Evolutionary conservation across 257 asterid species (phyloP), one percentile per base, ranked within the genome.

Genomic region (Anisodus tanguticus): DNA sequence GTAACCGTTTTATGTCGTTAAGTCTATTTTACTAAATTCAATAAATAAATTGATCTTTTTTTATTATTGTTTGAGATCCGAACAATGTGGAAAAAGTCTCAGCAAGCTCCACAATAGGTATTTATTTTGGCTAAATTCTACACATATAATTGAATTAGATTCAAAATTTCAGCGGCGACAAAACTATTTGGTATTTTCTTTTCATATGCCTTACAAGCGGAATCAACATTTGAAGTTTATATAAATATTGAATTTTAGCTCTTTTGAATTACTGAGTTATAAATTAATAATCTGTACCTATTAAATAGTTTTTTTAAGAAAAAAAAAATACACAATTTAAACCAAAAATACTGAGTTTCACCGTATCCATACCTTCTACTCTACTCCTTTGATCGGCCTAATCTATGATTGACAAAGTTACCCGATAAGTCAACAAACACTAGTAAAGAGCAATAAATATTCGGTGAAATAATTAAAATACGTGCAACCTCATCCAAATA

Each of bases 61-160:
- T 47, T 47, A 11, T 19, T 3, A 1, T 31, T 74, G 11, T 74
- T 74, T 74, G 11, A 76, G 51, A 85, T 74, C 74, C 71, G 31
- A 66, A 82, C n/a, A 51, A 74, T 74, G 77, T 77, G 81, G 81
- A 67, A 86, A 60, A 43, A 82, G n/a, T 85, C 17, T 4, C 15
- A 7, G 43, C 12, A 58, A 64, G 19, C 15, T 74, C 19, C 35
- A 74, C 26, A 41, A 47, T 6, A 47, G 9, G 60, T 74, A 74
- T 3, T 74, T 12, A 47, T 22, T 54, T 64, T 64, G 16, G 17
- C 10, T 9, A 22, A 8, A 37, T 71, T 17, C 79, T 5, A 72
- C 4, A 31, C 35, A 31, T 31, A 55, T 47, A 72, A 22, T 19
- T 47, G 80, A 41, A 72, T 49, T 47, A 47, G 80, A 9, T 10